Base-by-base conservation (phyloP, 78 protist genomes). In the Dictyostelium brefeldianum region DNA sequence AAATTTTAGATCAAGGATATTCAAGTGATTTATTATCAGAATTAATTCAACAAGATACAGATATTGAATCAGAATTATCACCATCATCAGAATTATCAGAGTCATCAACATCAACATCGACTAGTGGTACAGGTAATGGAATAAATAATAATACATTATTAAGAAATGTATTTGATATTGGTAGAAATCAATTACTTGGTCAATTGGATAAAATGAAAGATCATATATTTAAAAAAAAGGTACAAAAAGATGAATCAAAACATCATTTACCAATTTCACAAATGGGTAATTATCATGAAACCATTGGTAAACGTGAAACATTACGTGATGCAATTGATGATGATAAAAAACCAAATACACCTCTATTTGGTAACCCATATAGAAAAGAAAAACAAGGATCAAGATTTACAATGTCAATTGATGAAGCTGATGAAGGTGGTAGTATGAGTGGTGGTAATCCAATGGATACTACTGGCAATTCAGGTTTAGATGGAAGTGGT, bases 301-400 rank as follows among this genome's bases (percentile, higher is more conserved):
- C 91, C 5, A 36, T 93, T 15, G 29, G 43, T 22, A 81, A 81
- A n/a, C 31, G 82, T 9, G 89, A 82, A 25, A 41, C 78, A 36
- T 50, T 81, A 6, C 67, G 91, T 22, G 92, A 80, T 47, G 74
- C 84, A 29, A 36, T 36, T 36, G 96, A 83, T 41, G 96, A 93
- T 7, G 96, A 83, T 22, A 74, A 50, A 54, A 79, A 79, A 56
- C 81, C 80, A 22, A 83, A 83, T 36, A 74, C 48, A 18, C 83
- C 91, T 1, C 20, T 84, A 6, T 93, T 93, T 71, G 96, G 96
- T 54, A 93, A 93, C 62, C 96, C 96, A 1, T 93, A 73, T 89
- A 81, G 96, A 75, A 81, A 74, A 31, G 96, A 92, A 22, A 93
- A 93, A 53, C 43, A 36, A 36, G 90, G 83, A 15, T 46, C 48